A percentile compares a stretch with the other conserved stretches of the same genome.
These are phyloP conservation scores for Conringia planisiliqua DNA, from an alignment of 345 rosid species.

Conservation along the genomic window DNA sequence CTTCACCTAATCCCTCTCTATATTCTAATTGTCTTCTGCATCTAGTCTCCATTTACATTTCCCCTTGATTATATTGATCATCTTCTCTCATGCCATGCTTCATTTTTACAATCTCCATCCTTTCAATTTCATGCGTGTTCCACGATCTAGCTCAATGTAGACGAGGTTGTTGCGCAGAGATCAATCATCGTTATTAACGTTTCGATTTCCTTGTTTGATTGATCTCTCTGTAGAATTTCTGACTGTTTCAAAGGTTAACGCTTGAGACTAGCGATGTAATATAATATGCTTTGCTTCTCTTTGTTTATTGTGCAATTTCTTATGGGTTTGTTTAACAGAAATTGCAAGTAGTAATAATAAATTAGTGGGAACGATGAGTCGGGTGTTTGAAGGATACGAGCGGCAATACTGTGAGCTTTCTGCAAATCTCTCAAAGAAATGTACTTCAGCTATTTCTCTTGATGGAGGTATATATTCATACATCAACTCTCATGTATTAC, in stretches of 20 bases:
- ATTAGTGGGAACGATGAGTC: constrained; percentile 42
- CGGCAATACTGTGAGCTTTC: constrained; percentile 56
- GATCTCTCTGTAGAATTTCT: neutral
- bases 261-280: neutral
- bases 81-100: too few relatives aligned
- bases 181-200: neutral
- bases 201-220: neutral
- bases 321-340: neutral
- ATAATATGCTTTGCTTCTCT: too few relatives aligned
- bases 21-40: neutral
- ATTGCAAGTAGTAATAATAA: neutral
- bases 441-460: constrained; percentile 43
- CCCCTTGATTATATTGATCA: neutral
- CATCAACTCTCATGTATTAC: neutral
- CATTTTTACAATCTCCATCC: too few relatives aligned
- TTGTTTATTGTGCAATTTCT: neutral
- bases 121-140: too few relatives aligned
- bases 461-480: constrained; percentile 46
- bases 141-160: too few relatives aligned
- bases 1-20: neutral
- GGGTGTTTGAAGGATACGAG: constrained; percentile 47
- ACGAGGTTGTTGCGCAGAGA: neutral
- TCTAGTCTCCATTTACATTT: neutral
- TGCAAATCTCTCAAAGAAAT: constrained; percentile 49
- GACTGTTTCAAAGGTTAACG: neutral